These are phyloP conservation scores for Thecaphora frezii DNA, from an alignment of 1,284 basidiomycete species.

Conservation along the genomic window DNA sequence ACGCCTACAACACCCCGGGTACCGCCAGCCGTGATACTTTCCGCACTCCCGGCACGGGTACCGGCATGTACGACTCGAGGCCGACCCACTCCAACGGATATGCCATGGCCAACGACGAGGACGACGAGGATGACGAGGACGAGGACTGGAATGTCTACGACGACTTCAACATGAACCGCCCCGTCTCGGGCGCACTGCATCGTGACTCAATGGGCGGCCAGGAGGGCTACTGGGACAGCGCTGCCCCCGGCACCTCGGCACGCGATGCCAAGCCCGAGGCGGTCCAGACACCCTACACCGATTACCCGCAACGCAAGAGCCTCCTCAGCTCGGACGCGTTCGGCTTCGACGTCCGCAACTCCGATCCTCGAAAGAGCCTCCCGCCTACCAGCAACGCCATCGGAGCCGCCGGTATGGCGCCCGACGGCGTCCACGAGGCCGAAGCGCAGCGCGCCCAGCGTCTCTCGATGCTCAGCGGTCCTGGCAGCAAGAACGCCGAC, in stretches of 20 bases:
- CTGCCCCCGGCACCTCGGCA: not conserved
- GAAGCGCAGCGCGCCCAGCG: conserved; percentile 8
- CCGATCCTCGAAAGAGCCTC: conserved; percentile 39
- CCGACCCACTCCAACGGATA: conserved; percentile 25
- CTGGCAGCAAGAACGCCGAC: conserved; percentile 27
- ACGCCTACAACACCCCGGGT: too few relatives aligned
- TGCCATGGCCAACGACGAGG: conserved; percentile 16
- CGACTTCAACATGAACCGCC: conserved; percentile 50
- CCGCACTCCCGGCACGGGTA: conserved; percentile 13
- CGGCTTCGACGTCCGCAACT: conserved; percentile 46
- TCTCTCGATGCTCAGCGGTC: conserved; percentile 9
- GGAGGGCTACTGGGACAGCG: conserved; percentile 26
- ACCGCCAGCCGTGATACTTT: too few relatives aligned
- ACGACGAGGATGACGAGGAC: conserved; percentile 35
- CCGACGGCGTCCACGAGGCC: not conserved
- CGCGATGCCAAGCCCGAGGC: conserved; percentile 12
- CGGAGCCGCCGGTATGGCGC: too few relatives aligned
- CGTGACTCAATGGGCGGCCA: conserved; percentile 17
- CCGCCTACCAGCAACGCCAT: conserved; percentile 2
- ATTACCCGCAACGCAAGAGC: conserved; percentile 21
- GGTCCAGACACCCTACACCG: conserved; percentile 20
- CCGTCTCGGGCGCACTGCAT: conserved; percentile 13
- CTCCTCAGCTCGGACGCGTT: conserved; percentile 40
- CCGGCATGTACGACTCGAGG: conserved; percentile 12
- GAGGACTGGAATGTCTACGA: conserved; percentile 55